Percentiles rank a stretch among this genome's conserved stretches.
phyloP scores from a whole-genome alignment of 2,329 filamentous ascomycete species.

The Colletotrichum kahawae region DNA sequence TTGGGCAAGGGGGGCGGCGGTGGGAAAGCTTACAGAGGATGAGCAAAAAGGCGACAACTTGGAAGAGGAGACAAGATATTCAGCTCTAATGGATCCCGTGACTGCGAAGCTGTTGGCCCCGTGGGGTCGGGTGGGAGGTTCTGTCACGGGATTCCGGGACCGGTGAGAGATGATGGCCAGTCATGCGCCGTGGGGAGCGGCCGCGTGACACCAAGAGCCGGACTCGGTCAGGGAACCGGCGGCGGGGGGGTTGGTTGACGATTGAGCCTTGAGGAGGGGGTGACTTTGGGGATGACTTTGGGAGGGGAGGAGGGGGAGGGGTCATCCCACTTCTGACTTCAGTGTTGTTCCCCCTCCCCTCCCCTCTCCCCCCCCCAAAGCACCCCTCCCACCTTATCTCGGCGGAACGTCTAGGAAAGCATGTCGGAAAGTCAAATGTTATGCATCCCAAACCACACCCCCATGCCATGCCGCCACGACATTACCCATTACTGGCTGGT shows the following conservation, averaged over 20 bases:
- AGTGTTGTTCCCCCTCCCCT: not conserved
- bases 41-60: not conserved
- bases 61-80: not conserved
- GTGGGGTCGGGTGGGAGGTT: conserved; percentile 5
- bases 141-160: conserved; percentile 11
- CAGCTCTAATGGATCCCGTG: conserved; percentile 2
- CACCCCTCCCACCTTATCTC: not conserved
- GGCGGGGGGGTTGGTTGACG: not conserved
- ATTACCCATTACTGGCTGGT: not conserved
- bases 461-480: not conserved
- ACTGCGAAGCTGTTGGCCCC: not conserved
- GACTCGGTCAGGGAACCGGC: conserved; percentile 11
- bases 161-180: conserved; percentile 17
- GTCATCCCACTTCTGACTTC: not conserved
- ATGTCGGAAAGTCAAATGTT: conserved; percentile 3
- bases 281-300: not conserved
- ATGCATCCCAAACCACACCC: not conserved
- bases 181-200: conserved; percentile 16
- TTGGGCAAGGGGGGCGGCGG: not conserved
- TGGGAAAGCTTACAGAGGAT: not conserved
- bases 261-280: not conserved
- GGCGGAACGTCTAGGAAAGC: not conserved
- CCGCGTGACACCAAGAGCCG: conserved; percentile 20
- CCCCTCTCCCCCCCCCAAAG: not conserved
- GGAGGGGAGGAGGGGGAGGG: not conserved